Evolutionary conservation across 371 early-diverging fungal species (phyloP).

Genomic region (Cokeromyces recurvatus): DNA sequence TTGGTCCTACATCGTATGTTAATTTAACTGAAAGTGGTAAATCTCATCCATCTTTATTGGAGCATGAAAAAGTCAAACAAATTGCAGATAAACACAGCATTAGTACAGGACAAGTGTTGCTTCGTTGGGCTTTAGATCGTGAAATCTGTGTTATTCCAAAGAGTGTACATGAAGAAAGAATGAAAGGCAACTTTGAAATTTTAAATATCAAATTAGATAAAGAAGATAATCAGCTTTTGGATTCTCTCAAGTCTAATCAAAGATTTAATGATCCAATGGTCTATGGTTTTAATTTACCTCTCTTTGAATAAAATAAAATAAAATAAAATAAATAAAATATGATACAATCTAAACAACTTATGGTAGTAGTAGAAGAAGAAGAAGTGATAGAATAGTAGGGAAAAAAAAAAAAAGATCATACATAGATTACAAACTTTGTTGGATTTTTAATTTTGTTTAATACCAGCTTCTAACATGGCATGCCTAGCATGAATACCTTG

Average conservation of each 20-base stretch:
- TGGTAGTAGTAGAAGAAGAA: no score
- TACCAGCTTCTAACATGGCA: slow-evolving; percentile 16
- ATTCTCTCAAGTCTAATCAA: slow-evolving; percentile 13
- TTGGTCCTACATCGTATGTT: slow-evolving; percentile 57
- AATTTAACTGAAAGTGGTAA: slow-evolving; percentile 43
- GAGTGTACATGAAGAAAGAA: slow-evolving; percentile 39
- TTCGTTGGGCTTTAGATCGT: slow-evolving; percentile 56
- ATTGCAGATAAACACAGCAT: slow-evolving; percentile 23
- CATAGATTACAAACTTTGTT: no score
- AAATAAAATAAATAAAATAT: no score
- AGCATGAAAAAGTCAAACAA: slow-evolving; percentile 23
- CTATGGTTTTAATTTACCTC: slow-evolving; percentile 30
- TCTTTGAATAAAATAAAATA: slow-evolving; percentile 27
- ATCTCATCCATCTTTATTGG: slow-evolving; percentile 22
- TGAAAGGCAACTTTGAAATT: slow-evolving; percentile 38
- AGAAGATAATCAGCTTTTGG: slow-evolving; percentile 22
- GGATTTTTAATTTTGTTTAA: slow-evolving; percentile 3
- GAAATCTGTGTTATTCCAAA: slow-evolving; percentile 64
- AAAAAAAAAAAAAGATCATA: no score
- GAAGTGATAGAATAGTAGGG: no score
- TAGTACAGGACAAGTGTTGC: slow-evolving; percentile 29
- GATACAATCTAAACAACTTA: no score
- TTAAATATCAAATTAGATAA: slow-evolving; percentile 26
- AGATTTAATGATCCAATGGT: slow-evolving; percentile 27
- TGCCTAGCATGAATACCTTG: slow-evolving; percentile 27